Percentiles rank a stretch among this genome's conserved stretches.
phyloP scores from a whole-genome alignment of 805 yeast species.

The Hanseniaspora thailandica region DNA sequence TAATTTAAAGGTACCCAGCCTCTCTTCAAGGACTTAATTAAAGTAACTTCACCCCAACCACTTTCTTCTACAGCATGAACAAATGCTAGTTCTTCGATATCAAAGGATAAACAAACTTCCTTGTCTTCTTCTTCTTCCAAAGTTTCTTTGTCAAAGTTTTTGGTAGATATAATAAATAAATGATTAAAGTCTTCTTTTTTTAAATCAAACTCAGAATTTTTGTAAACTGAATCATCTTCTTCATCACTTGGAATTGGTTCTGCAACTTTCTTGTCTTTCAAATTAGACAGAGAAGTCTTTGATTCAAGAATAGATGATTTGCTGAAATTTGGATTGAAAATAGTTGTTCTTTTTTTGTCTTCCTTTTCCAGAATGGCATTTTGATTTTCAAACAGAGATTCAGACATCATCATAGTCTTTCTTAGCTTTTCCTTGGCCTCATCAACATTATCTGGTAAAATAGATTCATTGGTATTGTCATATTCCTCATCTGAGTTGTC shows the following conservation, averaged over 20 bases:
- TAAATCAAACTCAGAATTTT: conserved; percentile 19
- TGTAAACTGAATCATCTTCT: conserved; percentile 11
- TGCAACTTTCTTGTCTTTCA: background rate
- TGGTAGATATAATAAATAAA: conserved; percentile 46
- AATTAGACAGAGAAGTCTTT: background rate
- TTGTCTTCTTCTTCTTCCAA: conserved; percentile 55
- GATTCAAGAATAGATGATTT: conserved; percentile 3
- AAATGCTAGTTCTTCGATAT: conserved; percentile 58
- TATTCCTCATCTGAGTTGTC: background rate
- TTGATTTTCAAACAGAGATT: conserved; percentile 6
- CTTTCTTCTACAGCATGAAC: conserved; percentile 68
- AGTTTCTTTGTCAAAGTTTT: conserved; percentile 46
- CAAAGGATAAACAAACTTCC: conserved; percentile 62
- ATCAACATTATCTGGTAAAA: background rate
- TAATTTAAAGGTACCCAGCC: conserved; percentile 86
- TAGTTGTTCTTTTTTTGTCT: background rate
- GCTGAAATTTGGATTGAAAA: background rate
- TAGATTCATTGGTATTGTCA: background rate
- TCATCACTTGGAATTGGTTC: background rate
- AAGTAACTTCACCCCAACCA: conserved; percentile 81
- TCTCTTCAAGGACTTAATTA: conserved; percentile 47
- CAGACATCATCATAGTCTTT: conserved; percentile 10
- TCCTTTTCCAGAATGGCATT: conserved; percentile 6
- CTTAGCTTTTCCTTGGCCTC: conserved; percentile 7
- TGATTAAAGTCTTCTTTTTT: conserved; percentile 39